These are phyloP conservation scores for Eruca vesicaria DNA, from an alignment of 441 rosid genomes.

Conservation along the genomic window DNA sequence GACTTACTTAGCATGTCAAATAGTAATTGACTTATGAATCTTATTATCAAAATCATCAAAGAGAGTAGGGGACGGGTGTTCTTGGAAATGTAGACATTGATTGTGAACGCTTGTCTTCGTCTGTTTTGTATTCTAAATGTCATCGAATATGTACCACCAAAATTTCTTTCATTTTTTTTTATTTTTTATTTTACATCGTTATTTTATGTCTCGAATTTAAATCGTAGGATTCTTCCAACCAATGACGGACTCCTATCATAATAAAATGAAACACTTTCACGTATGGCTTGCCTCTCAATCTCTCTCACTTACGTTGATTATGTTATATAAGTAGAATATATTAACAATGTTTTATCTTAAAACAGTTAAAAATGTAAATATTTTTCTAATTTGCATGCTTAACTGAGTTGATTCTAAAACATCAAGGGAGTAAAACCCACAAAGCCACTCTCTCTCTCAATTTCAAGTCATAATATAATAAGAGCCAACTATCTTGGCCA, in stretches of 20 bases:
- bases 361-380: too few relatives aligned
- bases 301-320: too few relatives aligned
- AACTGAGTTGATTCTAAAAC: background rate
- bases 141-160: constrained; percentile 31
- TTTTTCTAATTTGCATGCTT: background rate
- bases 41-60: background rate
- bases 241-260: constrained; percentile 26
- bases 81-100: constrained; percentile 32
- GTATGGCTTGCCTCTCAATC: background rate
- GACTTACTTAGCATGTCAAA: background rate
- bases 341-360: background rate
- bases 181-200: background rate
- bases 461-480: background rate
- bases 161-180: background rate
- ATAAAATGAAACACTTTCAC: background rate
- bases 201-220: constrained; percentile 3
- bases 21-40: background rate
- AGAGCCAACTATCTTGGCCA: constrained; percentile 57
- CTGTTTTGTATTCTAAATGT: constrained; percentile 30
- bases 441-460: background rate
- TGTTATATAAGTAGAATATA: too few relatives aligned
- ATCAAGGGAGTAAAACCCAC: background rate
- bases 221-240: constrained; percentile 32
- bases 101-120: constrained; percentile 31
- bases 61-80: constrained; percentile 28